A percentile compares a stretch with the other conserved stretches of the same genome.
phyloP scores from a whole-genome alignment of 148 eudicot genomes.

The Selenicereus undatus region DNA sequence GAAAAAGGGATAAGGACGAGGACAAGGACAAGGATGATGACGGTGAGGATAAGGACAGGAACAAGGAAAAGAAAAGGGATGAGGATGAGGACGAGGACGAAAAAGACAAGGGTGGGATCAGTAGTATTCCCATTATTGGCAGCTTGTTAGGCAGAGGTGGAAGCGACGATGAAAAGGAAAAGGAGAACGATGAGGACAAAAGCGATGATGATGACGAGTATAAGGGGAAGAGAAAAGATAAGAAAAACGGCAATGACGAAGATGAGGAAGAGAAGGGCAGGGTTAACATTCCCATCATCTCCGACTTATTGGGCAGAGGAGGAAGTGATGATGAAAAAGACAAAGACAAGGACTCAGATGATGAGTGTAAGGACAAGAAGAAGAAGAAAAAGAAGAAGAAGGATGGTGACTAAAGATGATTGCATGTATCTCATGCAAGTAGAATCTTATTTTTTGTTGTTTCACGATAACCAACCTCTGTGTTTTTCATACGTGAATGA shows the following conservation, averaged over 20 bases:
- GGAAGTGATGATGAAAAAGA: neutral
- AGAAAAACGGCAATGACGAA: neutral
- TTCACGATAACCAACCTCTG: too few species aligned
- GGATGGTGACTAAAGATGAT: neutral
- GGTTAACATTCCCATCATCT: neutral
- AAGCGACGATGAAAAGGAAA: neutral
- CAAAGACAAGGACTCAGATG: neutral
- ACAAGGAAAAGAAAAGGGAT: neutral
- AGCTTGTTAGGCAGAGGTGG: neutral
- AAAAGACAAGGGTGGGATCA: constrained; percentile 6
- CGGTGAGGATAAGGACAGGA: neutral
- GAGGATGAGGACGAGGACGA: constrained; percentile 17
- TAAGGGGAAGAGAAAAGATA: neutral
- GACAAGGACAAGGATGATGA: neutral
- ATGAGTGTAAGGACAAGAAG: neutral
- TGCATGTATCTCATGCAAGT: too few species aligned
- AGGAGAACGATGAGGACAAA: neutral
- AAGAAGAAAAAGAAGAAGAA: neutral
- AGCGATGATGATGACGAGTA: neutral
- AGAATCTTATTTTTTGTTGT: too few species aligned
- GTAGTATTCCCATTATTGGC: too few species aligned
- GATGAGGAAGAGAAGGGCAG: neutral
- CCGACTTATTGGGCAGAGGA: neutral
- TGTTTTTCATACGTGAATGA: too few species aligned
- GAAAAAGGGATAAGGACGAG: neutral